Percentiles rank a stretch among this genome's conserved stretches.
These are phyloP conservation scores for Penicillium desertorum DNA, from an alignment of 495 filamentous ascomycete species.

Conservation along the genomic window DNA sequence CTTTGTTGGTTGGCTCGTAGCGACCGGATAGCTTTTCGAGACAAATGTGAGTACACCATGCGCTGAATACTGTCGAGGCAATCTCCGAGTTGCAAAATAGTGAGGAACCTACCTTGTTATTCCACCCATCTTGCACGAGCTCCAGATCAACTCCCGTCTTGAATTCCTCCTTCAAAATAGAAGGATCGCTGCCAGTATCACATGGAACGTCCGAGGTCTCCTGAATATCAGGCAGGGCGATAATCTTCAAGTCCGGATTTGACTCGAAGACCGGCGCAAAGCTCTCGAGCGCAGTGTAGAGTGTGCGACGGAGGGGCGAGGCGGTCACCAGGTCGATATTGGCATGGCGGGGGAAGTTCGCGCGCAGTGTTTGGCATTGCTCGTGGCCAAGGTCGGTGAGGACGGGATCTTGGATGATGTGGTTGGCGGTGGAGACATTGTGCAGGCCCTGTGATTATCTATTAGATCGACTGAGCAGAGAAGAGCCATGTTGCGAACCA, in stretches of 20 bases:
- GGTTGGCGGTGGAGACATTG: slow-evolving; percentile 73
- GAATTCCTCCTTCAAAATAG: slow-evolving; percentile 63
- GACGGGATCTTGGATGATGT: slow-evolving; percentile 70
- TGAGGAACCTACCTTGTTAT: slow-evolving; percentile 54
- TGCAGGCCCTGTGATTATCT: slow-evolving; percentile 63
- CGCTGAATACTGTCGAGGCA: background rate
- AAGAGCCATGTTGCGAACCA: background rate
- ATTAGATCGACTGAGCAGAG: slow-evolving; percentile 8
- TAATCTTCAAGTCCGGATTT: slow-evolving; percentile 52
- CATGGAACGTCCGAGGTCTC: slow-evolving; percentile 76
- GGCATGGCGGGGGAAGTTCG: slow-evolving; percentile 62
- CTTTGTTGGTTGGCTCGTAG: slow-evolving; percentile 58
- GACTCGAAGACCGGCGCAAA: slow-evolving; percentile 58
- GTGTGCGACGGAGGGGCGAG: slow-evolving; percentile 79
- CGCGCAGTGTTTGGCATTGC: slow-evolving; percentile 67
- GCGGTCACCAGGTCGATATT: slow-evolving; percentile 71
- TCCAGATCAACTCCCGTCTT: slow-evolving; percentile 61
- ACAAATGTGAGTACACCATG: background rate
- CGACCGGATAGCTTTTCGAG: slow-evolving; percentile 32
- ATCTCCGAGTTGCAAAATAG: background rate
- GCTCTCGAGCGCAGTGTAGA: slow-evolving; percentile 73
- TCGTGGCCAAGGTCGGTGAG: slow-evolving; percentile 73
- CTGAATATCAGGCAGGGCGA: slow-evolving; percentile 77
- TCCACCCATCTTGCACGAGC: slow-evolving; percentile 64
- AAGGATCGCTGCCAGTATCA: slow-evolving; percentile 66